Base-by-base conservation (phyloP, 2,329 filamentous ascomycete species). In the Hypomyces rosellus region DNA sequence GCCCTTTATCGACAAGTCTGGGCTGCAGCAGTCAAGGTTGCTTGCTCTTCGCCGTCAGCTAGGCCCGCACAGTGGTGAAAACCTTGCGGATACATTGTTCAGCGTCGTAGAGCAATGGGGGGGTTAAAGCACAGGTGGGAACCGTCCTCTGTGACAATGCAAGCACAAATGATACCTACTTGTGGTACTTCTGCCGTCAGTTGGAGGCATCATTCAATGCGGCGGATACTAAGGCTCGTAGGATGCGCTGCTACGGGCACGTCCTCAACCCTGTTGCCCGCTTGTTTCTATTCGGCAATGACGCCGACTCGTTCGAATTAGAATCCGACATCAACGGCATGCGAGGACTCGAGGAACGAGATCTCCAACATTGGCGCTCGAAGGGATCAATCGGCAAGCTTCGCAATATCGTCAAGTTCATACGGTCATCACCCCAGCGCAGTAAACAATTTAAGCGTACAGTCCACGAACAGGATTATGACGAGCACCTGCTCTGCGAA, bases 321-420 rank as follows among this genome's bases (percentile, higher is more conserved):
- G 38, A 41, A 15, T 41, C 38, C 11, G 14, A 41, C 5, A 11
- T 40, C 16, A 15, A 15, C 18, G 38, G 18, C 38, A 14, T 40
- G 9, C 11, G 11, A 15, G 9, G 15, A n/a, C 15, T 14, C 38
- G 9, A 14, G 11, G 38, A 40, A 14, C 9, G 18, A 18, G 38
- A 40, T 16, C 38, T 40, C 14, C 11, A 18, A 18, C 38, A 40
- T 16, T 40, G 38, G 38, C n/a, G 38, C 11, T 15, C n/a, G 38
- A 40, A 18, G 18, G 12, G 38, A 16, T 11, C 38, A 18, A 16
- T 40, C 15, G 38, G 38, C 11, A 40, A 40, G 16, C 38, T 40
- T 18, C 38, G 16, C 58, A 48, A 45, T 16, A 34, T 45, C 30
- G 20, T 45, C 12, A 45, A 45, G 25, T 45, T 45, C 25, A 45